These are phyloP conservation scores for Trypethelium eluteriae DNA, from an alignment of 495 filamentous ascomycete species.

Conservation along the genomic window DNA sequence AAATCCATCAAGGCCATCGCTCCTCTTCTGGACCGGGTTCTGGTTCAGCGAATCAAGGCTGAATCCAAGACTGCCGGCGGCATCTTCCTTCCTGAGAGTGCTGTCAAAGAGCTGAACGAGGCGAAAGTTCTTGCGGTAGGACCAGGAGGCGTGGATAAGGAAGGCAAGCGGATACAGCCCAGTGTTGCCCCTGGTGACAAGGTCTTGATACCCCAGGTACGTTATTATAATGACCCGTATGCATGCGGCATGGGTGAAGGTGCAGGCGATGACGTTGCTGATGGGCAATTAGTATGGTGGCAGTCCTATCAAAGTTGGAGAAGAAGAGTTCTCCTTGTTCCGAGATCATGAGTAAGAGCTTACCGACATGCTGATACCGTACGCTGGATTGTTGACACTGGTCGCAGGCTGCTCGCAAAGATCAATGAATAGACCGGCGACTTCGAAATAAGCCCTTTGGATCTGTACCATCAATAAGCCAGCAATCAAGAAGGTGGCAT, in stretches of 20 bases:
- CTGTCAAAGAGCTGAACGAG: conserved; percentile 97
- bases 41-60: conserved; percentile 96
- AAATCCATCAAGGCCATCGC: conserved; percentile 92
- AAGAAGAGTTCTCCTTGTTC: conserved; percentile 93
- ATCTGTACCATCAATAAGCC: conserved; percentile 1
- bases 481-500: background rate
- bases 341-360: conserved; percentile 85
- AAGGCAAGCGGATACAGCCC: conserved; percentile 76
- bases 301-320: conserved; percentile 90
- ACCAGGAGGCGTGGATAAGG: conserved; percentile 74
- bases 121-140: conserved; percentile 92
- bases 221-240: conserved; percentile 26
- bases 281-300: conserved; percentile 68
- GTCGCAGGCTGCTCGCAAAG: conserved; percentile 39
- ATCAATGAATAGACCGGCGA: conserved; percentile 41
- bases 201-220: conserved; percentile 93
- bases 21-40: conserved; percentile 94
- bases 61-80: conserved; percentile 91
- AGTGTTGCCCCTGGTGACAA: conserved; percentile 78
- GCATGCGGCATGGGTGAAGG: background rate
- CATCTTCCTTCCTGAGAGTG: conserved; percentile 94
- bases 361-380: background rate
- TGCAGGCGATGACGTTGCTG: background rate
- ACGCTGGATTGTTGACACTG: conserved; percentile 16
- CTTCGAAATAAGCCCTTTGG: conserved; percentile 17